Percentiles rank a stretch among this genome's conserved stretches.
Conservation (phyloP, 2,329 filamentous ascomycete species). For the Cladosporium oxysporum region DNA sequence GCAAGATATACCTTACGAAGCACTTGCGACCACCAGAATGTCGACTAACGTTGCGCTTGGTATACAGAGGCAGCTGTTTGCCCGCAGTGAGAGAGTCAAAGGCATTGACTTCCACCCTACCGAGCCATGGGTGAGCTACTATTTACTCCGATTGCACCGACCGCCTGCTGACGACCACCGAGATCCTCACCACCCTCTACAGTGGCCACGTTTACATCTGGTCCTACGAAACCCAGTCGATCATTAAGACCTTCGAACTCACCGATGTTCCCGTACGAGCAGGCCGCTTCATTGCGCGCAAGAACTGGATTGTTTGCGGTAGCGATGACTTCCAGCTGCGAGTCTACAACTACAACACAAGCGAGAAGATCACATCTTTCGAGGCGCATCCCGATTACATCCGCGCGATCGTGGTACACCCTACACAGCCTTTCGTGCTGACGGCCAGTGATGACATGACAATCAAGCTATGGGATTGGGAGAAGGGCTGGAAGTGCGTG, state of each 20-base stretch:
- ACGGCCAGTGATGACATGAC: conserved; percentile 98
- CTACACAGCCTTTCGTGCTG: conserved; percentile 90
- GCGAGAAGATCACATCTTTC: conserved; percentile 95
- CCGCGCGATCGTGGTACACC: conserved; percentile 92
- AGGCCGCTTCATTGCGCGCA: conserved; percentile 92
- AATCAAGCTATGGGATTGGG: conserved; percentile 99
- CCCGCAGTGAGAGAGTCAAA: conserved; percentile 93
- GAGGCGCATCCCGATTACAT: conserved; percentile 99
- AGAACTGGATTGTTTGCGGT: conserved; percentile 82
- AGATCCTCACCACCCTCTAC: conserved; percentile 88
- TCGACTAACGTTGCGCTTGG: conserved; percentile 44
- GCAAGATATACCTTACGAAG: conserved; percentile 40
- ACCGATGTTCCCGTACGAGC: conserved; percentile 97
- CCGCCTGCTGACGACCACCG: conserved; percentile 29
- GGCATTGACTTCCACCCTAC: conserved; percentile 95
- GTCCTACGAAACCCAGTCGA: conserved; percentile 95
- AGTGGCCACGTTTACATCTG: conserved; percentile 99
- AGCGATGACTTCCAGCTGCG: conserved; percentile 87
- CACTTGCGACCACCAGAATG: conserved; percentile 23
- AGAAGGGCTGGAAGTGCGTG: conserved; percentile 96
- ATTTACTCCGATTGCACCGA: conserved; percentile 12
- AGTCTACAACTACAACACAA: conserved; percentile 99
- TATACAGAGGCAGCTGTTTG: conserved; percentile 74
- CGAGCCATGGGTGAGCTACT: conserved; percentile 78
- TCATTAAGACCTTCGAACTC: conserved; percentile 98